These are phyloP conservation scores for Mucuna pruriens DNA, from an alignment of 306 rosid genomes.

Conservation along the genomic window DNA sequence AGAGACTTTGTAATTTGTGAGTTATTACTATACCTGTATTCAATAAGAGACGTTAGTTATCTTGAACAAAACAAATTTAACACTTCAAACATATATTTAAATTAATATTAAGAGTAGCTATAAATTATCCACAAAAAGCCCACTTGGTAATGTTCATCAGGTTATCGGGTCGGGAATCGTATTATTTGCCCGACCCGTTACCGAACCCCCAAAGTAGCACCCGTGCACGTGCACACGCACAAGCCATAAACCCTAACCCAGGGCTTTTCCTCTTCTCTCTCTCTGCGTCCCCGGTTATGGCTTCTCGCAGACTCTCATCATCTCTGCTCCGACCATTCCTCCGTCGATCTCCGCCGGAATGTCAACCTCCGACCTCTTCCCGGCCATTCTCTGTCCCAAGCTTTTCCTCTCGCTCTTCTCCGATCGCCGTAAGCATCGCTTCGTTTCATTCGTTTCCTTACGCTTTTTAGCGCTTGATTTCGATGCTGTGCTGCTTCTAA, in stretches of 20 bases:
- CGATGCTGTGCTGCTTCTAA: neutral
- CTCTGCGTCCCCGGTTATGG: conserved; percentile 31
- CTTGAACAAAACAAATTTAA: too few species aligned
- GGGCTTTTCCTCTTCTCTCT: conserved; percentile 3
- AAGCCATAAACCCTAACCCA: conserved; percentile 36
- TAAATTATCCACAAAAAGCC: too few species aligned
- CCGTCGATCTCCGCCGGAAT: conserved; percentile 41
- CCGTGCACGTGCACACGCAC: neutral
- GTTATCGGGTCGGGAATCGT: neutral
- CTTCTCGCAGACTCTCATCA: conserved; percentile 58
- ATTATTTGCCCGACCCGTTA: neutral
- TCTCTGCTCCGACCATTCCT: conserved; percentile 56
- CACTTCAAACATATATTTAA: too few species aligned
- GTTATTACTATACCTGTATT: too few species aligned
- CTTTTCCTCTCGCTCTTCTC: conserved; percentile 37
- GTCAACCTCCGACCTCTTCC: conserved; percentile 29
- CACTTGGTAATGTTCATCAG: too few species aligned
- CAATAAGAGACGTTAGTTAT: too few species aligned
- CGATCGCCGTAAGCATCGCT: conserved; percentile 39
- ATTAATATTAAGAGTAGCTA: too few species aligned
- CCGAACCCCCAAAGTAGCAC: neutral
- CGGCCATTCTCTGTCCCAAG: conserved; percentile 14
- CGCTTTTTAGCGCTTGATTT: neutral
- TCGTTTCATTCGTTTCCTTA: conserved; percentile 19
- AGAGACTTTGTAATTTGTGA: too few species aligned